Evolutionary conservation across 768 basidiomycete species (phyloP), one percentile per base, ranked within the genome.

Genomic region (Clathrus columnatus): DNA sequence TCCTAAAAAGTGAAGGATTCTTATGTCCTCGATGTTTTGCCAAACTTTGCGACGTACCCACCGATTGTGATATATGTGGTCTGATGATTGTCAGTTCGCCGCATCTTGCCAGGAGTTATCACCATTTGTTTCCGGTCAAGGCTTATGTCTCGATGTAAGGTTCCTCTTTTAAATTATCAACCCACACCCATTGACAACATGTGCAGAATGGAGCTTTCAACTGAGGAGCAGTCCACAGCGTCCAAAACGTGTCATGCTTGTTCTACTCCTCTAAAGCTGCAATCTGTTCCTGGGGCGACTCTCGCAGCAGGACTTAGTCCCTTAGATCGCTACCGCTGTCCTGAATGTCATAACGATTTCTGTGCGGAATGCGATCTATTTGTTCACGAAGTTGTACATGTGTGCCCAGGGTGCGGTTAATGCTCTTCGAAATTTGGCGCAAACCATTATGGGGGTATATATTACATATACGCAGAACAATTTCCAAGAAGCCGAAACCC

Each of bases 1-100:
- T 91, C 61, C 75, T 99, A 69, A 91, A 89, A 69, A 85, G 84
- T 67, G 87, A 90, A 59, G 96, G 95, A 3, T 99, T 94, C 70
- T 76, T 95, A 17, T 99, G 96, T 68, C 96, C 96, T 3, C 79
- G 96, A 30, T 99, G 96, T 65, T 77, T 84, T 54, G 83, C 89
- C 36, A 91, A 94, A 75, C 79, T 97, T 29, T 99, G 96, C 75
- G 95, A 98, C 64, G 91, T 97, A 5, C 96, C 96, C 32, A 98
- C 95, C 7, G 96, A 98, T 66, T 99, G 96, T 66, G 87, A 94
- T 68, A 85, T 98, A 28, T 99, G 96, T 62, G 91, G 91, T 7
- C 73, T 99, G 61, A 96, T 97, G 88, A 91, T 99, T 61, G 96
- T 99, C 59, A 93, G 89, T 69, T 92, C 92, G 49, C 95, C 96